Base-by-base conservation (phyloP, 139 green algal genomes). In the Chlorella vulgaris region DNA sequence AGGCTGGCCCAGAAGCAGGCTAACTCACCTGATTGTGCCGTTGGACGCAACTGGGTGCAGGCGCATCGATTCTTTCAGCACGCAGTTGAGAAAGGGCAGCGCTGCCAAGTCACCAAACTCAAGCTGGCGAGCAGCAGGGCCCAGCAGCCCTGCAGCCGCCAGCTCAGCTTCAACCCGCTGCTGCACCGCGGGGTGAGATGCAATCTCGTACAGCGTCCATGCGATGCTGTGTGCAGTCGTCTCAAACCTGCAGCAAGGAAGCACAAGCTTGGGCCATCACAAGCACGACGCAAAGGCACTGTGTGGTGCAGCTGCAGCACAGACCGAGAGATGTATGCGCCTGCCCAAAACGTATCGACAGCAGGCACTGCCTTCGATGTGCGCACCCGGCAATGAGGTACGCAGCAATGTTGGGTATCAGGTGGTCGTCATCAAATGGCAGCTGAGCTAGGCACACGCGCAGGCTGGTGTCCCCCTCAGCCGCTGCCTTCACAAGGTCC, bases 61-160 rank as follows among this genome's bases (percentile, higher is more conserved):
- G 31, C 71, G 71, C 71, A 78, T 51, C 6, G 71, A 31, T 33
- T 78, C 71, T 47, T 78, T 78, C 8, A 78, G 71, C 71, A 78
- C 71, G 29, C 47, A 65, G 26, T 78, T 78, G 28, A 78, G 71
- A 47, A 47, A 78, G 47, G 71, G 5, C 28, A 78, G 71, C 15
- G 55, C 31, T 6, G 33, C 26, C 47, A 78, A 47, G 71, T 78
- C 71, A 19, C 31, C 22, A 35, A 51, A 67, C 71, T 65, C 33
- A 31, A 78, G 71, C 7, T 31, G 71, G 71, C 71, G 71, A 24
- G 71, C 71, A 5, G 18, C 33, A 0, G 71, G 33, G 47, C 71
- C 71, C 71, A 78, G 71, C 71, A 78, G 50, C 5, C 71, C 47
- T 0, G 31, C 31, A 15, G 50, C 50, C 47, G 47, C 50, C 50